Evolutionary conservation across 768 basidiomycete genomes (phyloP), one percentile per base, ranked within the genome.

Genomic region (Lactarius sanguifluus): DNA sequence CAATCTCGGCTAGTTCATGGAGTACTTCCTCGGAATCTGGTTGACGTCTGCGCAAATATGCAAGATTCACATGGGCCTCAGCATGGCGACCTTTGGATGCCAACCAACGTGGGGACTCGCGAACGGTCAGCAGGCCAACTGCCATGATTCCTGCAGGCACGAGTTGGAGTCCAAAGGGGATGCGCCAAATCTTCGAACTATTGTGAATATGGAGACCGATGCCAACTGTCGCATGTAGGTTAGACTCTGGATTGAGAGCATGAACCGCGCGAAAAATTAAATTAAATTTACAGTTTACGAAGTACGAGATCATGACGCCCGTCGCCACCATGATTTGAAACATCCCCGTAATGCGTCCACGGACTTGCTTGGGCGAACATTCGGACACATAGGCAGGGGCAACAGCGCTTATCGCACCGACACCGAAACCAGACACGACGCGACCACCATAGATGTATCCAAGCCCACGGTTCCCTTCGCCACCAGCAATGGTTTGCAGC

Each of bases 241-340:
- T 47, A 57, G 18, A 64, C 58, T 9, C 58, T 9, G 2, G 64
- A n/a, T 38, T 30, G 57, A 62, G 20, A 12, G 40, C 1, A 13
- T 15, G 34, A 32, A 36, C 13, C 43, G 30, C 8, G 25, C 13
- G 45, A 2, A 57, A 8, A 69, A 40, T 2, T 2, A 30, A 54
- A 38, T 16, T 67, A 12, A 18, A 78, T 88, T 59, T 65, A 91
- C 89, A 83, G 72, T 92, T 91, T 70, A 91, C 81, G 75, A 90
- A 92, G 76, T 92, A 92, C 0, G 88, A 90, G 65, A 94, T 79
- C 86, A 93, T 92, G 67, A 92, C 92, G 61, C 92, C 93, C 59
- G 85, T 79, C 28, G 91, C 90, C 25, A 91, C 92, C 85, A 92
- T 88, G 75, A 95, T 86, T 75, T 94, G 93, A 82, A 94, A 94